phyloP scores from a whole-genome alignment of 495 filamentous ascomycete species.

The Hypomontagnella monticulosa region DNA sequence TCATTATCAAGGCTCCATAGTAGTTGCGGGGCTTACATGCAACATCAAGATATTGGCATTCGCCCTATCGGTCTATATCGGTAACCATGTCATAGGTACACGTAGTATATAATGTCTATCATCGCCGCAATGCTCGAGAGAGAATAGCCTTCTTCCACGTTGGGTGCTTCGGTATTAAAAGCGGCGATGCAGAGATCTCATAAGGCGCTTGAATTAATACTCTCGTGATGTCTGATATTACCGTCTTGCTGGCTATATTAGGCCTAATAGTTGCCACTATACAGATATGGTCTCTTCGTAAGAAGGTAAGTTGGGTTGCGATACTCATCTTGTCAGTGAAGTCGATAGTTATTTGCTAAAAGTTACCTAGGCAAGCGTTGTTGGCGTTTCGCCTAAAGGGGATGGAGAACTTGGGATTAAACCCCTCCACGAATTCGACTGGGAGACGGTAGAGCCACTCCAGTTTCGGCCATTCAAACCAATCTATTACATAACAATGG shows the following conservation, averaged over 20 bases:
- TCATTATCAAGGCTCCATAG: constrained; percentile 18
- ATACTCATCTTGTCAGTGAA: neutral
- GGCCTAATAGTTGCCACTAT: no score
- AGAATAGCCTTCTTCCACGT: no score
- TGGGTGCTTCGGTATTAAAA: no score
- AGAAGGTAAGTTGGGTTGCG: no score
- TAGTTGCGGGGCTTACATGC: constrained; percentile 17
- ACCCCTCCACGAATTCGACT: constrained; percentile 68
- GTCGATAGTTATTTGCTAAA: no score
- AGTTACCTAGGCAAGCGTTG: neutral
- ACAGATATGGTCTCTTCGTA: no score
- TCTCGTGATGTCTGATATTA: no score
- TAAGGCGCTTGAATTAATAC: no score
- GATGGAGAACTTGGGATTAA: constrained; percentile 49
- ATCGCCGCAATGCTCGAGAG: no score
- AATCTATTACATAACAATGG: constrained; percentile 79
- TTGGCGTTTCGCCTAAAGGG: neutral
- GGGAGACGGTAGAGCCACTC: constrained; percentile 65
- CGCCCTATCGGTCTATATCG: constrained; percentile 12
- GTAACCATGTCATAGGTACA: neutral
- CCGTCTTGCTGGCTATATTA: no score
- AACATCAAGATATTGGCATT: neutral
- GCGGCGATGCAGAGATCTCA: no score
- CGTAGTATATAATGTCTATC: no score
- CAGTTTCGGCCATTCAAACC: constrained; percentile 75